Conservation (phyloP, 129 eudicot species). For the Scalesia atractyloides region DNA sequence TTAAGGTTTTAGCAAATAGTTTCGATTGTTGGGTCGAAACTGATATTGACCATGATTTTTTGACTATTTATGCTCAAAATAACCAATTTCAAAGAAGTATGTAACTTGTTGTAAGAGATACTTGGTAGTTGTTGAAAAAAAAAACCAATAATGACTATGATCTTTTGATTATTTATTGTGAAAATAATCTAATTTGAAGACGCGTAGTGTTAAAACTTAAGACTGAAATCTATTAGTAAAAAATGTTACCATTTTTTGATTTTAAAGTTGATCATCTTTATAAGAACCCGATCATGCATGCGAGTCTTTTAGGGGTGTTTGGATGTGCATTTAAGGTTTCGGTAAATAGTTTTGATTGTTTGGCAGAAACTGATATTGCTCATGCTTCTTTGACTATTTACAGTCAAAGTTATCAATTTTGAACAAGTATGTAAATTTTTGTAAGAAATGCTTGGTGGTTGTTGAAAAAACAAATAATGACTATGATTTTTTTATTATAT, state of each 20-base stretch:
- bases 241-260: too few species aligned
- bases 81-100: not conserved
- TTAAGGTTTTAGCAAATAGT: not conserved
- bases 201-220: too few species aligned
- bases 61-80: not conserved
- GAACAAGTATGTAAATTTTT: not conserved
- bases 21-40: not conserved
- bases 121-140: not conserved
- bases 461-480: not conserved
- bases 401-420: not conserved
- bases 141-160: not conserved
- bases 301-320: not conserved
- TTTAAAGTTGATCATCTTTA: too few species aligned
- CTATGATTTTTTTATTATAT: not conserved
- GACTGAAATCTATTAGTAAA: too few species aligned
- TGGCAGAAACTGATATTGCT: not conserved
- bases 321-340: not conserved
- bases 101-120: not conserved
- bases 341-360: not conserved
- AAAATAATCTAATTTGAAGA: not conserved
- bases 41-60: not conserved
- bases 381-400: not conserved
- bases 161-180: not conserved
- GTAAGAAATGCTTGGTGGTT: not conserved
- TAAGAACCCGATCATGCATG: constrained; percentile 2